These are phyloP conservation scores for Lasiosphaeria miniovina DNA, from an alignment of 495 filamentous ascomycete genomes.

Conservation along the genomic window DNA sequence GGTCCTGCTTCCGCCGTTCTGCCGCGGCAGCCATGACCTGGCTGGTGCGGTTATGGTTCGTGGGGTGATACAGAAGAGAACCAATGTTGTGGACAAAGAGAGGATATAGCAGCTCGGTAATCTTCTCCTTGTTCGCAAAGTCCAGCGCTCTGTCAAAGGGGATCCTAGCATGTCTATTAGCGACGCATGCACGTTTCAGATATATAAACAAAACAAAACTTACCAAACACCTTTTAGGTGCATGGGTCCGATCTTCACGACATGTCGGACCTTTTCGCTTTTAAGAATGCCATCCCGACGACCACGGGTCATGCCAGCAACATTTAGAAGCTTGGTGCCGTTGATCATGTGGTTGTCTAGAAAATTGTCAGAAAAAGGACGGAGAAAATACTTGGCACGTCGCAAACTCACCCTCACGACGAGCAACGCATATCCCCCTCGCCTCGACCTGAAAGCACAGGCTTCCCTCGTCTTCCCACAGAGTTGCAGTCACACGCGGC, in stretches of 20 bases:
- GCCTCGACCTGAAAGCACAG: slow-evolving; percentile 98
- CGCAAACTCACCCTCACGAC: slow-evolving; percentile 73
- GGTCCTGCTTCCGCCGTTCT: slow-evolving; percentile 61
- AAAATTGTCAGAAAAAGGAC: background rate
- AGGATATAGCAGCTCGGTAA: slow-evolving; percentile 91
- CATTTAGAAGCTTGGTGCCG: slow-evolving; percentile 93
- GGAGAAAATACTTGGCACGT: background rate
- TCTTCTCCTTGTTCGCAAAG: slow-evolving; percentile 99
- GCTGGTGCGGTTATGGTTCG: slow-evolving; percentile 77
- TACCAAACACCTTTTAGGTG: slow-evolving; percentile 98
- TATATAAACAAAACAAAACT: slow-evolving; percentile 33
- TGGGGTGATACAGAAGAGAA: slow-evolving; percentile 87
- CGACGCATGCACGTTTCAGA: background rate
- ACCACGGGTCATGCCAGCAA: slow-evolving; percentile 96
- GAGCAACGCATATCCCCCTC: slow-evolving; percentile 90
- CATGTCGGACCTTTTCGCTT: slow-evolving; percentile 93
- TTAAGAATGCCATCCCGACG: slow-evolving; percentile 95
- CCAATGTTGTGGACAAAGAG: slow-evolving; percentile 98
- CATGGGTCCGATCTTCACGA: slow-evolving; percentile 99
- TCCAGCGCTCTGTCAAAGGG: slow-evolving; percentile 94
- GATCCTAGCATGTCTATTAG: slow-evolving; percentile 60
- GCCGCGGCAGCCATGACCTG: slow-evolving; percentile 86
- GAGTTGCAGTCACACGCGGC: slow-evolving; percentile 91
- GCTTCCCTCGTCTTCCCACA: slow-evolving; percentile 98
- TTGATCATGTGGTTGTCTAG: slow-evolving; percentile 99